Conservation (phyloP, 805 yeast species). For the Yarrowia alimentaria region DNA sequence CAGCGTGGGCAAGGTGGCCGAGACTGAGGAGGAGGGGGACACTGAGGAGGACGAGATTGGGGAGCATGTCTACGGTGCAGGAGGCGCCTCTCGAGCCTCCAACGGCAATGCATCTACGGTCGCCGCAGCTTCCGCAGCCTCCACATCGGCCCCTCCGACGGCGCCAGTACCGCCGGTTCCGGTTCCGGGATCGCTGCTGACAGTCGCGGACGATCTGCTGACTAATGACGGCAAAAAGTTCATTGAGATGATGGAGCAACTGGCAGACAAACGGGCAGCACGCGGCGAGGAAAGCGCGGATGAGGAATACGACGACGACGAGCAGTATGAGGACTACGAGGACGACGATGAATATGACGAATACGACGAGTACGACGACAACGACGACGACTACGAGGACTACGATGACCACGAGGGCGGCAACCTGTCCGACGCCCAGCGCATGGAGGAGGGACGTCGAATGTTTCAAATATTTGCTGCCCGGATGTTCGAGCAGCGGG, state of each 20-base stretch:
- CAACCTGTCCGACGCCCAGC: constrained; percentile 44
- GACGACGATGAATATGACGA: constrained; percentile 45
- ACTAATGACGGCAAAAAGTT: constrained; percentile 76
- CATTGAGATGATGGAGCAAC: constrained; percentile 73
- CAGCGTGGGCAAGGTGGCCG: constrained; percentile 30
- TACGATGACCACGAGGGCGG: constrained; percentile 41
- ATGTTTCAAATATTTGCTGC: constrained; percentile 79
- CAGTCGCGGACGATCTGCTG: constrained; percentile 77
- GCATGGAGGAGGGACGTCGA: constrained; percentile 75
- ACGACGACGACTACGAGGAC: constrained; percentile 31
- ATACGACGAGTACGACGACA: constrained; percentile 44
- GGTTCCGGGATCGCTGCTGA: no score
- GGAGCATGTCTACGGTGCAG: not conserved
- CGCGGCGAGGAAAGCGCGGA: constrained; percentile 39
- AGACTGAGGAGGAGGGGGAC: constrained; percentile 31
- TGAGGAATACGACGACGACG: constrained; percentile 38
- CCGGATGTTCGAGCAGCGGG: constrained; percentile 68
- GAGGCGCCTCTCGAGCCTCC: no score
- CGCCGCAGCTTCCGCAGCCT: no score
- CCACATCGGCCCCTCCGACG: no score
- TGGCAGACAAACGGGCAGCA: constrained; percentile 50
- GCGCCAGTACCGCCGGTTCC: no score
- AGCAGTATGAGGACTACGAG: constrained; percentile 37
- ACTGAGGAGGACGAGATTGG: constrained; percentile 31
- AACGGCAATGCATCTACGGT: no score